A percentile compares a stretch with the other conserved stretches of the same genome.
These are phyloP conservation scores for Leccinum uliginosum DNA, from an alignment of 768 basidiomycete species.

Conservation along the genomic window DNA sequence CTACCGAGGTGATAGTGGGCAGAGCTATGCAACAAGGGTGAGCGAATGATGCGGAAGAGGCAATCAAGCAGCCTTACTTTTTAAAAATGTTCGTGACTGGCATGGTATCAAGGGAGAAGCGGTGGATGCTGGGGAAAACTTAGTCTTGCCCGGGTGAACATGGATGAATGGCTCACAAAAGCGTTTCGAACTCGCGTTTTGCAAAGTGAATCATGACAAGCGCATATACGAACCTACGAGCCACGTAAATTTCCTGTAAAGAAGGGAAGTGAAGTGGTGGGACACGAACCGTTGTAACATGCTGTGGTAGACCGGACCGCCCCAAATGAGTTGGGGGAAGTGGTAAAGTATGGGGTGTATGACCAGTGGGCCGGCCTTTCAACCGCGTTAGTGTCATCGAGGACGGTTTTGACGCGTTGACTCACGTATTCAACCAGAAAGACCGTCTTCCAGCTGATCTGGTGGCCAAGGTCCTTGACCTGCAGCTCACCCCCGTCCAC, in stretches of 20 bases:
- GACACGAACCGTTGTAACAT: constrained; percentile 63
- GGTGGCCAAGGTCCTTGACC: constrained; percentile 89
- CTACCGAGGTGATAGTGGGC: constrained; percentile 83
- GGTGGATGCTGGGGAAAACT: constrained; percentile 64
- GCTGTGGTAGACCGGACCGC: constrained; percentile 66
- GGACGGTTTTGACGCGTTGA: constrained; percentile 3
- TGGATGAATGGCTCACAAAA: constrained; percentile 57
- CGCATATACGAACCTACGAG: constrained; percentile 57
- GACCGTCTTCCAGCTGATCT: constrained; percentile 84
- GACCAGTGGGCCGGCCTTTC: constrained; percentile 78
- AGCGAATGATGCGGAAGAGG: neutral
- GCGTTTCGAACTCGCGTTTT: constrained; percentile 90
- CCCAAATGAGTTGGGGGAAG: constrained; percentile 67
- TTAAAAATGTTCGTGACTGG: constrained; percentile 80
- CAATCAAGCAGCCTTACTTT: constrained; percentile 55
- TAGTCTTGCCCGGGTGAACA: neutral
- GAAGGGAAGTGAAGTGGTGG: neutral
- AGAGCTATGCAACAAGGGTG: constrained; percentile 48
- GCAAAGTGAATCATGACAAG: constrained; percentile 83
- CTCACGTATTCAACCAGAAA: constrained; percentile 95
- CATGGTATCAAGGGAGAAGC: constrained; percentile 95
- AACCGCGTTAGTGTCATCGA: constrained; percentile 1
- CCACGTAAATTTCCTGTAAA: neutral
- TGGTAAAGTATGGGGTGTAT: constrained; percentile 85
- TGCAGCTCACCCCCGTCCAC: constrained; percentile 58